Conservation (phyloP, 1,139 yeast genomes). For the Hyphopichia pseudoburtonii region DNA sequence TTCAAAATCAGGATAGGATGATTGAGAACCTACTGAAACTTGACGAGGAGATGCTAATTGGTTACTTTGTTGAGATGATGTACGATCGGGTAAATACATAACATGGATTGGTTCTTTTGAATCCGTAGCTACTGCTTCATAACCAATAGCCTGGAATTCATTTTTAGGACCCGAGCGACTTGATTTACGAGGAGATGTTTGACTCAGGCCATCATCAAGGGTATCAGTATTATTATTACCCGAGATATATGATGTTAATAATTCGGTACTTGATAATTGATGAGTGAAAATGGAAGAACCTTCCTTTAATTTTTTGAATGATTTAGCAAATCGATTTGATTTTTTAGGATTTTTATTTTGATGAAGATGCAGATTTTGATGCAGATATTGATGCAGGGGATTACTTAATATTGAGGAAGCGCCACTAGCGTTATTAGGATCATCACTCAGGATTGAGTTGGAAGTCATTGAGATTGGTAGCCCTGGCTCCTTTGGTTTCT, state of each 20-base stretch:
- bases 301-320: conserved; percentile 21
- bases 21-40: conserved; percentile 15
- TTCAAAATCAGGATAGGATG: conserved; percentile 9
- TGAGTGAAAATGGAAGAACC: conserved; percentile 3
- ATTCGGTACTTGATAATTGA: conserved; percentile 1
- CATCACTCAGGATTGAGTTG: neutral
- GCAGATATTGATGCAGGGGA: too few relatives aligned
- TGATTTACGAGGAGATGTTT: neutral
- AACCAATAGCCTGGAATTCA: conserved; percentile 37
- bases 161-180: neutral
- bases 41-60: conserved; percentile 13
- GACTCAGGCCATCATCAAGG: too few relatives aligned
- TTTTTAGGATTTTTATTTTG: conserved; percentile 9
- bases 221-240: neutral
- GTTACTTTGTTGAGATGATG: conserved; percentile 3
- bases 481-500: neutral
- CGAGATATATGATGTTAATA: neutral
- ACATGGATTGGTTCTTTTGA: conserved; percentile 32
- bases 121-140: conserved; percentile 23
- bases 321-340: conserved; percentile 18
- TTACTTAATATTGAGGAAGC: too few relatives aligned
- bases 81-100: conserved; percentile 25
- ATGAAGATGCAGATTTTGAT: neutral
- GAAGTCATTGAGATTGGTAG: conserved; percentile 1
- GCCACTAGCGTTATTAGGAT: neutral